Evolutionary conservation across 2,329 filamentous ascomycete genomes (phyloP).

Genomic region (Madurella fahalii): DNA sequence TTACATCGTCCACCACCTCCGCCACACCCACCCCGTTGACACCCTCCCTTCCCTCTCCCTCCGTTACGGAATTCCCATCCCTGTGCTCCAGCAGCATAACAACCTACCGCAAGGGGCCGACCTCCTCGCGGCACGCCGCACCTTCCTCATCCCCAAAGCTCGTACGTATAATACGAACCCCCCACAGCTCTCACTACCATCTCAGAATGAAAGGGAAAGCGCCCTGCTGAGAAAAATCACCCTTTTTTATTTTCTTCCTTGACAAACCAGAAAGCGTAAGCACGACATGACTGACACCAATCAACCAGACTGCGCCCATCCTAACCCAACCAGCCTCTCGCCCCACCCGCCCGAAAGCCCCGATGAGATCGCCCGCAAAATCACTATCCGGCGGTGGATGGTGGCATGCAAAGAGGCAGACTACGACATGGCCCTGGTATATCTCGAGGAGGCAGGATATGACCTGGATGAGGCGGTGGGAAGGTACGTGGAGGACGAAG

Average conservation of each 20-base stretch:
- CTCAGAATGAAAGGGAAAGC: not conserved
- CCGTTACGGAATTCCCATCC: slow-evolving; percentile 63
- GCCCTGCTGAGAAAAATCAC: too few species aligned
- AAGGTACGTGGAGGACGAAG: slow-evolving; percentile 65
- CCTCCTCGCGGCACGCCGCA: slow-evolving; percentile 63
- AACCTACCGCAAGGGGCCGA: slow-evolving; percentile 59
- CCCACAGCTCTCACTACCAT: slow-evolving; percentile 46
- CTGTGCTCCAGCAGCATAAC: slow-evolving; percentile 62
- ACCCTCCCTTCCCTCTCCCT: slow-evolving; percentile 65
- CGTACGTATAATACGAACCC: slow-evolving; percentile 47
- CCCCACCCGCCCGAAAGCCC: slow-evolving; percentile 69
- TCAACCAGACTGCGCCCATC: not conserved
- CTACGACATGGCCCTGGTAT: slow-evolving; percentile 71
- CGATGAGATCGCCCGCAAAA: slow-evolving; percentile 67
- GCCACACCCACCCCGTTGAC: slow-evolving; percentile 54
- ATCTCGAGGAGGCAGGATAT: slow-evolving; percentile 66
- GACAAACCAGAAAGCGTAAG: too few species aligned
- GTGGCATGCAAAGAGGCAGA: slow-evolving; percentile 71
- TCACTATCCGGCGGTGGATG: slow-evolving; percentile 72
- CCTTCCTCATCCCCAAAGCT: slow-evolving; percentile 66
- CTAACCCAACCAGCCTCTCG: slow-evolving; percentile 63
- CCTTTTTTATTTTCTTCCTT: too few species aligned
- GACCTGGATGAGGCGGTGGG: slow-evolving; percentile 61
- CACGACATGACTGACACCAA: too few species aligned
- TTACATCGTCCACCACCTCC: slow-evolving; percentile 70